These are phyloP conservation scores for Dryadomyces quercivorus DNA, from an alignment of 2,329 filamentous ascomycete genomes.

Conservation along the genomic window DNA sequence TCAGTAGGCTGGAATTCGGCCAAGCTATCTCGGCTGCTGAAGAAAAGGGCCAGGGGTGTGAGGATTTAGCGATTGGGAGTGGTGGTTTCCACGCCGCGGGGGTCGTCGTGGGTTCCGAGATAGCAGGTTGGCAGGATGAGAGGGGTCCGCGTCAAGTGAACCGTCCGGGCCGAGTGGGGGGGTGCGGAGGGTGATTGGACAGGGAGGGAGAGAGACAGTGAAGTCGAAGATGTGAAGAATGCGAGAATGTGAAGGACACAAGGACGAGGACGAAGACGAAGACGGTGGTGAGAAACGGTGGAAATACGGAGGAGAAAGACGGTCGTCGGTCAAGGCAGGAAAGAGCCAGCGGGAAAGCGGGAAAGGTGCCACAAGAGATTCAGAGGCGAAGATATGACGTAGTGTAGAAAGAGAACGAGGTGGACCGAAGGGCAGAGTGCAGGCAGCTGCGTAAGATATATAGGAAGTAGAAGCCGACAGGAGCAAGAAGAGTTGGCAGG, in stretches of 20 bases:
- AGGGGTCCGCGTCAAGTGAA: neutral
- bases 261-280: neutral
- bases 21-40: constrained; percentile 1
- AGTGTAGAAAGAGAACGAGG: no score
- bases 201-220: neutral
- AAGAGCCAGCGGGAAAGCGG: neutral
- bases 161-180: neutral
- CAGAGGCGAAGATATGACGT: no score
- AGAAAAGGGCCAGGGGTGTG: neutral
- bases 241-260: no score
- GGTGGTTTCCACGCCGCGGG: neutral
- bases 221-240: neutral
- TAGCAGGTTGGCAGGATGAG: neutral
- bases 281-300: neutral
- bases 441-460: no score
- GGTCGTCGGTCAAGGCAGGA: neutral
- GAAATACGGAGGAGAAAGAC: neutral
- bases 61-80: neutral
- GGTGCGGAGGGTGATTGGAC: neutral
- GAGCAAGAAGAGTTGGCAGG: neutral
- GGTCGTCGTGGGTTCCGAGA: neutral
- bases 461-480: neutral
- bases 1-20: neutral
- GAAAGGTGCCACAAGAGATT: no score
- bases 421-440: neutral